Evolutionary conservation across 805 yeast species (phyloP).

Genomic region (Lachancea sp.): DNA sequence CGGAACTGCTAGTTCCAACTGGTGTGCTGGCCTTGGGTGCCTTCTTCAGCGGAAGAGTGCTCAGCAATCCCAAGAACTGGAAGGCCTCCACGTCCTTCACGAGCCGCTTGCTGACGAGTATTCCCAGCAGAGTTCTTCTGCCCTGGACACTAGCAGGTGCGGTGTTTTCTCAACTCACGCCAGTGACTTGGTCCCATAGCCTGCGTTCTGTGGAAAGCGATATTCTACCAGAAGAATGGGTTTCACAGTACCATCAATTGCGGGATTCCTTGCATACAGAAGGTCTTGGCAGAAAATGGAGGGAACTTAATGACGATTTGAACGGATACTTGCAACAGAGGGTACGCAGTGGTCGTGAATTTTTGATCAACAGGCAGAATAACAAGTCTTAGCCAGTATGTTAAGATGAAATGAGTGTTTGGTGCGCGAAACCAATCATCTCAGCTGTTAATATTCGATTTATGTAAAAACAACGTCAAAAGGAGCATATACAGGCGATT

Average conservation of each 20-base stretch:
- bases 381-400: background rate
- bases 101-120: conserved; percentile 16
- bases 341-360: conserved; percentile 9
- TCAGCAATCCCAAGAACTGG: conserved; percentile 25
- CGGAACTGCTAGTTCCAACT: conserved; percentile 23
- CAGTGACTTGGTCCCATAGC: conserved; percentile 22
- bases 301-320: conserved; percentile 4
- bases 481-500: conserved; percentile 32
- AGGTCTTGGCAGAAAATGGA: conserved; percentile 9
- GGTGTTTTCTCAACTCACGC: conserved; percentile 20
- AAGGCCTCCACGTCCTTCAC: conserved; percentile 12
- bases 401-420: background rate
- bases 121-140: conserved; percentile 23
- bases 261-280: conserved; percentile 11
- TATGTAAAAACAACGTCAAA: conserved; percentile 40
- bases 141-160: conserved; percentile 22
- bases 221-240: conserved; percentile 16
- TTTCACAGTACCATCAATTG: conserved; percentile 8
- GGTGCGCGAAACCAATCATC: background rate
- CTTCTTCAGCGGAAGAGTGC: conserved; percentile 24
- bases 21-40: conserved; percentile 23
- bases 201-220: conserved; percentile 14
- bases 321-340: conserved; percentile 12
- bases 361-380: background rate
- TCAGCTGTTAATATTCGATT: background rate